Evolutionary conservation across 495 filamentous ascomycete genomes (phyloP).

Genomic region (Geoglossum glabrum): DNA sequence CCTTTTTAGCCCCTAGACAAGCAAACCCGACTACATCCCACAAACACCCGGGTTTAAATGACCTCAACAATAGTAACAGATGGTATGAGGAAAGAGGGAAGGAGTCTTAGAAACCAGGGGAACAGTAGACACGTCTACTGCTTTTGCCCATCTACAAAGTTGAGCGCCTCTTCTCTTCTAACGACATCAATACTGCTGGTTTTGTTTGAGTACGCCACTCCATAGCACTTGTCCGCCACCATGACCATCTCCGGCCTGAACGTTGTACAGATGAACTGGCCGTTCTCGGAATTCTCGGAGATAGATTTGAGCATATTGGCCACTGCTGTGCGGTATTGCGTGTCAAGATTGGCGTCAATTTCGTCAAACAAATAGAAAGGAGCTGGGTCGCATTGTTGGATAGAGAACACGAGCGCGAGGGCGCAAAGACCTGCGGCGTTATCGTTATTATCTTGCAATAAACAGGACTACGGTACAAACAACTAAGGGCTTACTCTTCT

Average conservation of each 20-base stretch:
- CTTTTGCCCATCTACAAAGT: constrained; percentile 77
- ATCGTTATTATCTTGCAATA: neutral
- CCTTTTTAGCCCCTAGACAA: neutral
- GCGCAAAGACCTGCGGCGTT: constrained; percentile 57
- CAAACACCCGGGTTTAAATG: neutral
- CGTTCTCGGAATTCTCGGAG: constrained; percentile 26
- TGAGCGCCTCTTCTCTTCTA: constrained; percentile 64
- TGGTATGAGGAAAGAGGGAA: neutral
- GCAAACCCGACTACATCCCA: neutral
- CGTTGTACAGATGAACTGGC: constrained; percentile 59
- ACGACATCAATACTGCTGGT: constrained; percentile 83
- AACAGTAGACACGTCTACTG: neutral
- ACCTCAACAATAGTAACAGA: neutral
- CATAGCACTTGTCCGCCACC: constrained; percentile 95
- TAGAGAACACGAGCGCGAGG: constrained; percentile 92
- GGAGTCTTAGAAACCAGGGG: no score
- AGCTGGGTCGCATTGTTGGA: constrained; percentile 90
- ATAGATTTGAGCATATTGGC: constrained; percentile 70
- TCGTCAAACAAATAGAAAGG: constrained; percentile 99
- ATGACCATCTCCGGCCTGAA: constrained; percentile 93
- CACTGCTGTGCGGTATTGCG: constrained; percentile 88
- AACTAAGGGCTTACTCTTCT: constrained; percentile 61
- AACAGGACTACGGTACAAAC: neutral
- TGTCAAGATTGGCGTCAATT: constrained; percentile 95
- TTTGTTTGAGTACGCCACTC: constrained; percentile 84